Base-by-base conservation (phyloP, 306 rosid genomes). In the Begonia loranthoides region DNA sequence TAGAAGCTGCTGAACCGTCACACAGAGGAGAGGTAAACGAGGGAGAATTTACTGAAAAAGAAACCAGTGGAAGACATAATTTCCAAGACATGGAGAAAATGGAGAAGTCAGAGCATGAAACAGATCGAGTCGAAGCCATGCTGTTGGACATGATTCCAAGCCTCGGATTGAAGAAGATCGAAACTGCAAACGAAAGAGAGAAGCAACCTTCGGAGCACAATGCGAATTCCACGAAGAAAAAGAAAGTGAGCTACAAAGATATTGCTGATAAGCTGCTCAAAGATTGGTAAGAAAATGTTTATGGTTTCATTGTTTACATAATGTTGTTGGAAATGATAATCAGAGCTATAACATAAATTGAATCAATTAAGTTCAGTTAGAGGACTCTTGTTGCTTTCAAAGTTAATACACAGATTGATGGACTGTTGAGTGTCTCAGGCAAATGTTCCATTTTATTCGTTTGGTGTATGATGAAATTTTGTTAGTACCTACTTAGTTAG, bases 191-290 rank as follows among this genome's bases (percentile, higher is more conserved):
- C 22, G 17, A 60, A 17, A 38, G 51, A 47, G 78, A 70, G 52
- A 74, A 76, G 64, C 72, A 50, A 57, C 73, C 76, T 8, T 62
- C 41, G 34, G 56, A 50, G 13, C 45, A 57, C 51, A 71, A 63
- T 15, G 60, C 65, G 50, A 74, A 55, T 61, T 78, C 93, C 67
- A 0, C 56, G 11, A 80, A 73, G 84, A 82, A 79, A 73, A 85
- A 70, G 77, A 90, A 78, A 65, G 92, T 86, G 40, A 90, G 94
- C 80, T 82, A 82, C 66, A 86, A 76, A 87, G 95, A 83, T 58
- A 57, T 82, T 57, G 95, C 92, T 34, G 41, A 52, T 33, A 56
- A 80, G 55, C 70, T 90, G 54, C 92, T 90, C 4, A 75, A 85
- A 67, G 95, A 89, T 65, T 79, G 88, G 82, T 84, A 73, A 70